Evolutionary conservation across 768 basidiomycete genomes (phyloP).

Genomic region (Floccularia luteovirens): DNA sequence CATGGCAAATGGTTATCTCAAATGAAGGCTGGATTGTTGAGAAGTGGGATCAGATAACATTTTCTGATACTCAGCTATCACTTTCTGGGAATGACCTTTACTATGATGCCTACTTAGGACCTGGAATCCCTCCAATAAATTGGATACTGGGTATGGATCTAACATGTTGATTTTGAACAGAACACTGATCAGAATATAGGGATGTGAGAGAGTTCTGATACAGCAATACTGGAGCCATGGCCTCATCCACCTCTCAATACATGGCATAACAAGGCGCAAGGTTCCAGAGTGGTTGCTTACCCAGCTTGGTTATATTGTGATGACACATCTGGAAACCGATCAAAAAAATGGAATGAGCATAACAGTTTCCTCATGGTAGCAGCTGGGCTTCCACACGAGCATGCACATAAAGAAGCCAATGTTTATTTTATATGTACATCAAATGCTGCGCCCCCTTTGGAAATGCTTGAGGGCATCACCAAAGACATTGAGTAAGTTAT

Average conservation of each 20-base stretch:
- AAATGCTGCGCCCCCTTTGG: constrained; percentile 29
- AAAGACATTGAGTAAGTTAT: constrained; percentile 23
- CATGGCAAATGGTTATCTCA: neutral
- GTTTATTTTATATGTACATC: constrained; percentile 34
- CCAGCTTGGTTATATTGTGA: constrained; percentile 36
- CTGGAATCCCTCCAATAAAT: neutral
- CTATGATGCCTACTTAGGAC: no score
- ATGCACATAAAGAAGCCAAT: constrained; percentile 22
- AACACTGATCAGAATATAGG: neutral
- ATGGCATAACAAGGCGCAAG: constrained; percentile 18
- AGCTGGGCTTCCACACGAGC: constrained; percentile 24
- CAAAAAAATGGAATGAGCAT: constrained; percentile 42
- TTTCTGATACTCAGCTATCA: no score
- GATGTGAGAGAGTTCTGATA: neutral
- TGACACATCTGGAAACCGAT: constrained; percentile 34
- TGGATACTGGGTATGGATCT: neutral
- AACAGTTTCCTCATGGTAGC: constrained; percentile 28
- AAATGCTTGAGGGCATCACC: constrained; percentile 33
- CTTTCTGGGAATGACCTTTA: no score
- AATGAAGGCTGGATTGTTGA: neutral
- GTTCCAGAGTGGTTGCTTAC: constrained; percentile 18
- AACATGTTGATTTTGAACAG: neutral
- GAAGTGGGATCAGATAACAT: neutral
- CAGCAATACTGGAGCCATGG: neutral
- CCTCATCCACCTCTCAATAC: constrained; percentile 11